Evolutionary conservation across 1,139 yeast species (phyloP), one percentile per base, ranked within the genome.

Genomic region (Candida dubliniensis): DNA sequence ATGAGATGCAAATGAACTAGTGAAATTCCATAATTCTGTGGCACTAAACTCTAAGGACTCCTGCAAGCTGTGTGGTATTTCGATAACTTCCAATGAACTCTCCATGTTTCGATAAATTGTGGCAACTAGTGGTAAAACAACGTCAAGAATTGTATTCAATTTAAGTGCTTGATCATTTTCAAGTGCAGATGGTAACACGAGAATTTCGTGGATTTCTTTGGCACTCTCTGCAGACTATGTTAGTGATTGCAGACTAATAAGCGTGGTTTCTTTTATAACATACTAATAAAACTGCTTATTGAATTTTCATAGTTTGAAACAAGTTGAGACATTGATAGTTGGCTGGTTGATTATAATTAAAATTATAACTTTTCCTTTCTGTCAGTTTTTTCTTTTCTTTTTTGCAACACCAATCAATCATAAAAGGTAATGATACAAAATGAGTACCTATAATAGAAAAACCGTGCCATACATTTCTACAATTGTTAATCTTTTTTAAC

Each of bases 21-120:
- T 29, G 13, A 33, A 14, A 40, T 65, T 66, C 69, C 69, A 65
- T 7, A 60, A 38, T n/a, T 53, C 55, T 7, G 64, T 54, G 2
- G 60, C 58, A 13, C 46, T 33, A 1, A 43, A 44, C 30, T 59
- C 63, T 3, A 60, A 26, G 12, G 41, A 34, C 10, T 48, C 47
- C 30, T 39, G 44, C 23, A 41, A 35, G 15, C 41, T 38, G 4
- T 14, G 24, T 10, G 47, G 44, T 10, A 47, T 27, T 29, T 43
- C 41, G 27, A 41, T 36, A 13, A 37, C 23, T 8, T 41, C 39
- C 7, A 38, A 29, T 8, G 40, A 31, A 13, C 31, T 34, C 8
- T 30, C 41, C 9, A 46, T 26, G 12, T 29, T 44, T 37, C 48
- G 38, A 35, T 39, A 42, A 43, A 43, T 41, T 15, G 49, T 39